Base-by-base conservation (phyloP, 2,329 filamentous ascomycete genomes). In the Ustilaginoidea virens region DNA sequence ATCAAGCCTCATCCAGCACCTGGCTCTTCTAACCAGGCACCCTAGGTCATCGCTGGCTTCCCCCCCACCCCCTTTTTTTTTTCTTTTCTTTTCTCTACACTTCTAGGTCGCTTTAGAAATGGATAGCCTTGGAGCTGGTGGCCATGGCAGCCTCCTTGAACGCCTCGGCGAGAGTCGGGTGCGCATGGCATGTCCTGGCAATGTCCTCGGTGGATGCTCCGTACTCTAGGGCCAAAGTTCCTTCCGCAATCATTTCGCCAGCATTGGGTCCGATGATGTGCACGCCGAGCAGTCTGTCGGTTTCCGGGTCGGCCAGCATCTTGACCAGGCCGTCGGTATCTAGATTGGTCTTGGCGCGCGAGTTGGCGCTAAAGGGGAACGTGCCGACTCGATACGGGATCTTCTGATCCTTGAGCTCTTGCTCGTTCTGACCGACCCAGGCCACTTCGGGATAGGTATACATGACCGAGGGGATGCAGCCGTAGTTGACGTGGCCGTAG, bases 101-200 rank as follows among this genome's bases (percentile, higher is more conserved):
- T n/a, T n/a, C n/a, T n/a, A n/a, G 17, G 3, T 26, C 11, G 6
- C 23, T 30, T 52, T 80, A 98, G 60, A 80, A 92, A 66, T 98
- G 90, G 55, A 98, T 93, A 41, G 90, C 78, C 67, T 93, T 90
- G 48, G 76, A 73, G 63, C 92, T 85, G 28, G 87, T 94, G 37
- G 83, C 81, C 90, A 98, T 96, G 44, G 90, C 90, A 48, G 90
- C 90, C 72, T 98, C 90, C 70, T 98, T 98, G 72, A 98, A 96
- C 25, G 90, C 90, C 66, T 98, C 90, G 15, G 87, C 76, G 35
- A 98, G 69, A 29, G 86, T 94, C 32, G 90, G 90, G 62, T 98
- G 90, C 32, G 90, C 90, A 60, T 98, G 90, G 60, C 82, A 90
- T 39, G 90, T 96, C 50, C 90, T 74, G 36, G 79, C 85, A 51